Conservation (phyloP, 164 flowering plant species). For the Annona squamosa region DNA sequence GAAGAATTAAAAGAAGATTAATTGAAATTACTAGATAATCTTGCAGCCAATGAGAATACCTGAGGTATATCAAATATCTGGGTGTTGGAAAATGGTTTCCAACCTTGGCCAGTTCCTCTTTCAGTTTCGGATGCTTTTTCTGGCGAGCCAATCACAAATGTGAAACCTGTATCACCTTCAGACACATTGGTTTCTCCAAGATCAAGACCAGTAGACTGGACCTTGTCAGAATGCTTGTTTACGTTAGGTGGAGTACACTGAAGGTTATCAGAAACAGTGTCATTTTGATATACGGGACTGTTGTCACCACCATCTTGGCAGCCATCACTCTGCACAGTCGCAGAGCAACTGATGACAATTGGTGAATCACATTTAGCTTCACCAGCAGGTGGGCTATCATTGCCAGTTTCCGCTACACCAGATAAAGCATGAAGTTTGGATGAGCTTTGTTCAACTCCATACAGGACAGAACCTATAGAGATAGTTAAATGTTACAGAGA, state of each 20-base stretch:
- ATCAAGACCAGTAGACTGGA: slow-evolving; percentile 15
- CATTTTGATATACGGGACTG: background rate
- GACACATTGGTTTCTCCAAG: slow-evolving; percentile 25
- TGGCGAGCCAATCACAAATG: slow-evolving; percentile 43
- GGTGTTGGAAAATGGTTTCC: slow-evolving; percentile 29
- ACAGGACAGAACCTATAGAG: slow-evolving; percentile 22
- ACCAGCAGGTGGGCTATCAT: slow-evolving; percentile 13
- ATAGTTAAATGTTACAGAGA: background rate
- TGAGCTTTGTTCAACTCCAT: slow-evolving; percentile 13
- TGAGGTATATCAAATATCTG: slow-evolving; percentile 23
- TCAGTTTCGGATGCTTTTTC: slow-evolving; percentile 35
- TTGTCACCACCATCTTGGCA: slow-evolving; percentile 15
- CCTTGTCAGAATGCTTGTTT: slow-evolving; percentile 11
- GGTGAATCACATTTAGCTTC: slow-evolving; percentile 42
- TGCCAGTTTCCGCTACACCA: slow-evolving; percentile 20
- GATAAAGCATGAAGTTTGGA: slow-evolving; percentile 7
- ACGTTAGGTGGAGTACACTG: slow-evolving; percentile 2
- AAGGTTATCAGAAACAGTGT: background rate
- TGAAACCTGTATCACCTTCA: slow-evolving; percentile 43
- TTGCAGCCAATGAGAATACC: slow-evolving; percentile 23
- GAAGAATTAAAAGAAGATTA: background rate
- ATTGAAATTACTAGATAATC: background rate
- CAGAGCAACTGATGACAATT: slow-evolving; percentile 30
- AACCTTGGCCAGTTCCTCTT: slow-evolving; percentile 26
- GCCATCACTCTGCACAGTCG: slow-evolving; percentile 23